Percentiles rank a stretch among this genome's conserved stretches.
These are phyloP conservation scores for Verticillium nubilum DNA, from an alignment of 2,329 filamentous ascomycete genomes.

Conservation along the genomic window DNA sequence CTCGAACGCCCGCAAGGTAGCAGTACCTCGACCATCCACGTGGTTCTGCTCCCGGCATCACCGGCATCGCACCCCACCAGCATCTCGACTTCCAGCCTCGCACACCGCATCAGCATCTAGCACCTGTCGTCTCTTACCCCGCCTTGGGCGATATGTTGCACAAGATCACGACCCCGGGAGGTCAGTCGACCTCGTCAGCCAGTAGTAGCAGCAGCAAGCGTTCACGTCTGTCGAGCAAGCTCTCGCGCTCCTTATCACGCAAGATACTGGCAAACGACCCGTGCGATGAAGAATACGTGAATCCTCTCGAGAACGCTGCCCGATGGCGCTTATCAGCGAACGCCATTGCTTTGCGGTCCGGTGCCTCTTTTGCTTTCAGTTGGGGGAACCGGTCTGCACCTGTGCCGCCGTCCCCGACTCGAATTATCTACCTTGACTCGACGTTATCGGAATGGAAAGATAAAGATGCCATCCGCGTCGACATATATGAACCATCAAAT, in stretches of 20 bases:
- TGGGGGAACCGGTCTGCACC: constrained; percentile 35
- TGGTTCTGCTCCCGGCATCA: not conserved
- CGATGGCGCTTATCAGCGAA: constrained; percentile 37
- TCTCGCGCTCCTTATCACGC: not conserved
- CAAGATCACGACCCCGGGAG: not conserved
- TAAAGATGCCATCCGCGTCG: constrained; percentile 36
- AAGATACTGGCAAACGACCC: not conserved
- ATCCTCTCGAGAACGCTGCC: constrained; percentile 36
- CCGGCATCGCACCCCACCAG: not conserved
- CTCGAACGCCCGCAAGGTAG: not conserved
- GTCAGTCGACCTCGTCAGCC: not conserved
- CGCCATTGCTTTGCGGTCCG: constrained; percentile 37
- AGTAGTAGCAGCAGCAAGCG: not conserved
- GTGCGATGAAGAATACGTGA: constrained; percentile 22
- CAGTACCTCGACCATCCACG: not conserved
- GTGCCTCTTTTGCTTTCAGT: constrained; percentile 36
- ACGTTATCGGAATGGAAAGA: constrained; percentile 31
- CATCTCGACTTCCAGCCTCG: not conserved
- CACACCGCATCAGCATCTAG: not conserved
- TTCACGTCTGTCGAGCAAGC: not conserved
- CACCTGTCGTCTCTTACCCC: not conserved
- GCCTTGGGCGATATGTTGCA: not conserved
- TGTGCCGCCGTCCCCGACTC: constrained; percentile 29
- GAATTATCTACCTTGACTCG: constrained; percentile 35
- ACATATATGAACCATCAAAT: constrained; percentile 34